Base-by-base conservation (phyloP, 169 alveolate genomes). In the Eimeria tenella region DNA sequence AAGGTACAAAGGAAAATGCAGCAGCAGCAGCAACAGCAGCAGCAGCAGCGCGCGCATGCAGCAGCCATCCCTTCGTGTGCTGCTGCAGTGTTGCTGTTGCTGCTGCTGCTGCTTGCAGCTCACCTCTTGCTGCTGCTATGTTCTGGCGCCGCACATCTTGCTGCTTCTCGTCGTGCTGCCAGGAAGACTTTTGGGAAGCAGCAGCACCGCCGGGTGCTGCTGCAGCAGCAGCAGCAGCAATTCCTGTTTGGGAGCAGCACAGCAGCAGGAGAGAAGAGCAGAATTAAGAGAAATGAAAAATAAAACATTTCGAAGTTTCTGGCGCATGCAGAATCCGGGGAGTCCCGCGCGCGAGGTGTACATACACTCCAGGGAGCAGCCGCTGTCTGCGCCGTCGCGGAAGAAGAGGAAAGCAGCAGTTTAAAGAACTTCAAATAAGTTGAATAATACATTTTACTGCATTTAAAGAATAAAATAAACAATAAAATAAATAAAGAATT, bases 51-150 rank as follows among this genome's bases (percentile, higher is more conserved):
- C n/a, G n/a, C 3, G 1, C 65, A 11, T 3, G 65, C 17, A 23
- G n/a, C n/a, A 63, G 5, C 73, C 8, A 6, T 15, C 19, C 7
- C 31, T 62, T 15, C 5, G 5, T 19, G 7, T 63, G 31, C 19
- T 63, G 31, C 23, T 63, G 31, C 73, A 17, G 73, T 23, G n/a
- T 63, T 15, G 65, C 65, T 58, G 65, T 3, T 58, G 65, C 65
- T 58, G 65, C 65, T 58, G 65, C 65, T 58, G 65, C 65, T 58
- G 65, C 65, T 58, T 9, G 65, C 17, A 15, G 17, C 93, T n/a
- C 63, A 94, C 96, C 96, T 73, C 74, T 94, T 5, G 96, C 96
- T 3, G 96, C 96, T 15, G 73, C 23, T 60, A 91, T 94, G 73
- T 94, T 94, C 87, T 91, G 95, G 4, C 84, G 42, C 53, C 96